These are phyloP conservation scores for Ambrosia artemisiifolia DNA, from an alignment of 129 eudicot species.

Conservation along the genomic window DNA sequence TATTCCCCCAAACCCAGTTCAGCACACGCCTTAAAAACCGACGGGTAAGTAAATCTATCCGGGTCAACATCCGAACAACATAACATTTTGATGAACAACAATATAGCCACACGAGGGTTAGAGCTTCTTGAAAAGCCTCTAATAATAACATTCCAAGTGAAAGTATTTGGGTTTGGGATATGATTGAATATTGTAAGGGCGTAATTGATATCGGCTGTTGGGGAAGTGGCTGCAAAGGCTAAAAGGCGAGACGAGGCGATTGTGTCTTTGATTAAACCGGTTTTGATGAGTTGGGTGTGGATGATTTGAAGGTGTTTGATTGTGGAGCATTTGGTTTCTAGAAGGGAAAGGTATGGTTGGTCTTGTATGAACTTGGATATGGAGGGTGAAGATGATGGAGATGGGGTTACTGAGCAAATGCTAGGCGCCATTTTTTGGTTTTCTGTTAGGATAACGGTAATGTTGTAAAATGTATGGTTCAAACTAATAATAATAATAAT, in stretches of 20 bases:
- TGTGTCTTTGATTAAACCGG: constrained; percentile 51
- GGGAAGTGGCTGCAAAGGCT: constrained; percentile 50
- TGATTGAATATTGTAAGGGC: constrained; percentile 47
- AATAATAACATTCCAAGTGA: constrained; percentile 66
- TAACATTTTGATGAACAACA: constrained; percentile 52
- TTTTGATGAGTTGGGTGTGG: constrained; percentile 74
- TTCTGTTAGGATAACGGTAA: not conserved
- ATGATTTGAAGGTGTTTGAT: constrained; percentile 55
- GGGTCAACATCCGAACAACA: constrained; percentile 35
- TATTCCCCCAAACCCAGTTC: constrained; percentile 38
- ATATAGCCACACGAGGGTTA: constrained; percentile 47
- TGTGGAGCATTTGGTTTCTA: constrained; percentile 64
- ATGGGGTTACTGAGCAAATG: constrained; percentile 45
- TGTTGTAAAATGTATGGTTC: too few relatives aligned
- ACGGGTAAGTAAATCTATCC: constrained; percentile 63
- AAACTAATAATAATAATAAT: too few relatives aligned
- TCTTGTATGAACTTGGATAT: constrained; percentile 55
- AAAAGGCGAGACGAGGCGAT: constrained; percentile 62
- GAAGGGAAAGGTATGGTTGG: constrained; percentile 52
- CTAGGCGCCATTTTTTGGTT: constrained; percentile 44
- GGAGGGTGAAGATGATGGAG: constrained; percentile 39
- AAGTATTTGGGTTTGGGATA: constrained; percentile 41
- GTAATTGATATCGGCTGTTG: constrained; percentile 45
- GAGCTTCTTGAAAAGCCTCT: constrained; percentile 65
- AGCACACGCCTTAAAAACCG: constrained; percentile 67